Conservation (phyloP, 805 yeast genomes). For the Scheffersomyces ergatensis region DNA sequence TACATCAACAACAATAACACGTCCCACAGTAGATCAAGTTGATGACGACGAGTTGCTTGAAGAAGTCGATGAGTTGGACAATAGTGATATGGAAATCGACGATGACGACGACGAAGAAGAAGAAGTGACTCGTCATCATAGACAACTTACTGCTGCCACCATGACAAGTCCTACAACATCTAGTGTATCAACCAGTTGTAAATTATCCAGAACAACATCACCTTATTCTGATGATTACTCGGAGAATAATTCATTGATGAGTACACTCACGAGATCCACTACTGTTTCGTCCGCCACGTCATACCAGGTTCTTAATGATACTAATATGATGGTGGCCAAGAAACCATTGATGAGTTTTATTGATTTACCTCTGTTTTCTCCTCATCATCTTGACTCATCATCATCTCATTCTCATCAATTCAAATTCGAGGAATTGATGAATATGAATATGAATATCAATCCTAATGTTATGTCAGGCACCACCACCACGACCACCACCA, state of each 20-base stretch:
- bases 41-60: background rate
- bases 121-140: conserved; percentile 5
- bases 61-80: conserved; percentile 7
- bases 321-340: too few relatives aligned
- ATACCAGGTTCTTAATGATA: conserved; percentile 8
- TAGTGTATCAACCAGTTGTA: conserved; percentile 15
- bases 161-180: background rate
- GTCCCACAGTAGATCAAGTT: too few relatives aligned
- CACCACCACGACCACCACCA: too few relatives aligned
- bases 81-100: conserved; percentile 3
- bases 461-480: background rate
- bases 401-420: conserved; percentile 9
- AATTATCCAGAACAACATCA: conserved; percentile 36
- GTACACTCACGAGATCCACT: conserved; percentile 39
- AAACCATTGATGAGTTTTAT: conserved; percentile 11
- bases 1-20: too few relatives aligned
- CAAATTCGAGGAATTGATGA: conserved; percentile 17
- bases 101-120: conserved; percentile 5
- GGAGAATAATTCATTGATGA: conserved; percentile 35
- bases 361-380: background rate
- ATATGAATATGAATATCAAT: background rate
- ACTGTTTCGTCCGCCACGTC: conserved; percentile 36
- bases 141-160: background rate
- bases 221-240: conserved; percentile 26
- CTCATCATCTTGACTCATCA: background rate